Base-by-base conservation (phyloP, 1,139 yeast genomes). In the Barnettozyma hawaiiensis region DNA sequence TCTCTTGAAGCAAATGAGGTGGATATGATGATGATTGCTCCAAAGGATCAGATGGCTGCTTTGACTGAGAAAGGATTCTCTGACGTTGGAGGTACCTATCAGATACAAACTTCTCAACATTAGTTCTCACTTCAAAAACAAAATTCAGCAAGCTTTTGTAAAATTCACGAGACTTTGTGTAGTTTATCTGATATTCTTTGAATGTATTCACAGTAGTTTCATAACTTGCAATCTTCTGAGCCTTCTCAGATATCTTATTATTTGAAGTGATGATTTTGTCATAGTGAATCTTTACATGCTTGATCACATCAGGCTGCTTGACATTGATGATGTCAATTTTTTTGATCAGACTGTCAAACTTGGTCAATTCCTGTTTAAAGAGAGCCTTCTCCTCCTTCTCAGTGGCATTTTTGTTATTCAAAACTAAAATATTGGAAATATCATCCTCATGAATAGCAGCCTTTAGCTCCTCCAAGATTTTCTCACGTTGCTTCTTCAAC, bases 391-490 rank as follows among this genome's bases (percentile, higher is more conserved):
- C 72, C 49, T 83, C 92, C 35, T 71, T 69, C 18, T 78, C 78
- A 12, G 72, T 63, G 6, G 46, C 20, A 27, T 73, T 69, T 42
- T 76, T 75, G 51, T 80, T 78, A 60, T 85, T 84, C 51, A 84
- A 66, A 5, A 92, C 75, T 31, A 92, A 69, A 21, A 83, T 70
- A 45, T 85, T 81, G 0, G 96, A 83, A 41, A 90, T 87, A 59
- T 92, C 97, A 62, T 92, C 98, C 18, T 75, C 71, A 55, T 83
- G 95, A 33, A 86, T 81, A 43, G 75, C 76, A 7, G 69, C 72
- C 58, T 87, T 89, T 57, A 90, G 70, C 39, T 79, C 86, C 3
- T 71, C 71, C 35, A 85, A 68, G 3, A 83, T 71, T 36, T 77
- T 70, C 16, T 66, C 62, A 43, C 95, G 78, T 56, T 84, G 92